phyloP scores from a whole-genome alignment of 768 basidiomycete genomes.

The Roridomyces roridus region DNA sequence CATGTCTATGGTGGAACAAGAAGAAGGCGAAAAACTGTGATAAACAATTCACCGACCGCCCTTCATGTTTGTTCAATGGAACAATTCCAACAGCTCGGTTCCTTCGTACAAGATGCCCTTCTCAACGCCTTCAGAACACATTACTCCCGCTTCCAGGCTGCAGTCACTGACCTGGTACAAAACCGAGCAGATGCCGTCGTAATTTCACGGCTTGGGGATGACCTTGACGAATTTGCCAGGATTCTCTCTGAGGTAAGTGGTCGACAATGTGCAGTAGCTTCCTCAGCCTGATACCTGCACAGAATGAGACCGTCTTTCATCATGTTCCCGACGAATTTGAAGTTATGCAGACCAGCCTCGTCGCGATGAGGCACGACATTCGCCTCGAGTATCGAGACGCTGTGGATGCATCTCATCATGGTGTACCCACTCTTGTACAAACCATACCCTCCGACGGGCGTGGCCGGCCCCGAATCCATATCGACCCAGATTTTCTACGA shows the following conservation, averaged over 20 bases:
- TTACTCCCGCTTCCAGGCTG: background rate
- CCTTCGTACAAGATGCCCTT: too few relatives aligned
- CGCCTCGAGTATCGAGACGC: conserved; percentile 8
- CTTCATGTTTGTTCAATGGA: too few relatives aligned
- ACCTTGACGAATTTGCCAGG: background rate
- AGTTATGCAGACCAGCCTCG: background rate
- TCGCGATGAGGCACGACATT: conserved; percentile 6
- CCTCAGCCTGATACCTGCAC: too few relatives aligned
- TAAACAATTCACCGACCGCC: too few relatives aligned
- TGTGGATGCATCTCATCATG: too few relatives aligned
- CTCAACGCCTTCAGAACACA: background rate
- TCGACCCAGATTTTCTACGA: conserved; percentile 34
- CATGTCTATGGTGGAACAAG: too few relatives aligned
- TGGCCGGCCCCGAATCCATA: conserved; percentile 34
- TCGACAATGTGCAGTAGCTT: too few relatives aligned
- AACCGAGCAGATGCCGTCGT: background rate
- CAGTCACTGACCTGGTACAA: background rate
- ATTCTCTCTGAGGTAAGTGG: background rate
- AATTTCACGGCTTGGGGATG: too few relatives aligned
- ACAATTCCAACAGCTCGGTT: too few relatives aligned
- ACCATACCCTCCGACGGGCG: conserved; percentile 8
- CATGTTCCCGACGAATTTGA: background rate
- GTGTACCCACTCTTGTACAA: background rate
- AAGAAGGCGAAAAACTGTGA: too few relatives aligned
- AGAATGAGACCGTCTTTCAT: too few relatives aligned